Percentiles rank a stretch among this genome's conserved stretches.
phyloP scores from a whole-genome alignment of 345 rosid genomes.

The Populus alba region DNA sequence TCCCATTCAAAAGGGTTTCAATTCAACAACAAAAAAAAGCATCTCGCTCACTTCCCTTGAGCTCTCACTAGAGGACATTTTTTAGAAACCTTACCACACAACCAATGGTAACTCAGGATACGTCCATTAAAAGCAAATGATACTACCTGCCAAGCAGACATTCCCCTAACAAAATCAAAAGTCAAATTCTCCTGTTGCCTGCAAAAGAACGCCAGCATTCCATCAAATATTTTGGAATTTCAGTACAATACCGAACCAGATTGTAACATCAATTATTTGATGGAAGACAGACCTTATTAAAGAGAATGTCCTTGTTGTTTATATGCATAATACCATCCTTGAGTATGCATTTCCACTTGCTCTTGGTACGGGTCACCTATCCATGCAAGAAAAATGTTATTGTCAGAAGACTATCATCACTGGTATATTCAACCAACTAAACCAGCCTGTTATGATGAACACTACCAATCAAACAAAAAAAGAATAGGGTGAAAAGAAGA shows the following conservation, averaged over 20 bases:
- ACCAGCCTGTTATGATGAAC: not conserved
- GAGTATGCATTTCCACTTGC: conserved; percentile 90
- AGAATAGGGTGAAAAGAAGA: not conserved
- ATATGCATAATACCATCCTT: conserved; percentile 99
- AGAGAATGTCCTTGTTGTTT: conserved; percentile 89
- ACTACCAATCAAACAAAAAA: not conserved
- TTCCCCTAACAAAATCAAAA: conserved; percentile 52
- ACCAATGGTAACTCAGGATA: conserved; percentile 10
- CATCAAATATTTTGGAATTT: not conserved
- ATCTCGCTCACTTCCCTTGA: conserved; percentile 30
- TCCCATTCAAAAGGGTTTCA: not conserved
- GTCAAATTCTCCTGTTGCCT: conserved; percentile 94
- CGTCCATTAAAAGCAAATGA: conserved; percentile 14
- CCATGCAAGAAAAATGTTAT: conserved; percentile 8
- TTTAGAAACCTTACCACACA: conserved; percentile 28
- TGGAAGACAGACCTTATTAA: conserved; percentile 61
- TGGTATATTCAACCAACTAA: not conserved
- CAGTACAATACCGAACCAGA: not conserved
- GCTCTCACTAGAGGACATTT: conserved; percentile 24
- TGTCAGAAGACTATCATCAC: not conserved
- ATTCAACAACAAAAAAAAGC: conserved; percentile 10
- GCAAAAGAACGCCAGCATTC: conserved; percentile 20
- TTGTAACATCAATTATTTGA: not conserved
- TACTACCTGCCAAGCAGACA: conserved; percentile 11
- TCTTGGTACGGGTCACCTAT: conserved; percentile 94